Evolutionary conservation across 176 grass and related monocot species (phyloP).

Genomic region (Phragmites australis): DNA sequence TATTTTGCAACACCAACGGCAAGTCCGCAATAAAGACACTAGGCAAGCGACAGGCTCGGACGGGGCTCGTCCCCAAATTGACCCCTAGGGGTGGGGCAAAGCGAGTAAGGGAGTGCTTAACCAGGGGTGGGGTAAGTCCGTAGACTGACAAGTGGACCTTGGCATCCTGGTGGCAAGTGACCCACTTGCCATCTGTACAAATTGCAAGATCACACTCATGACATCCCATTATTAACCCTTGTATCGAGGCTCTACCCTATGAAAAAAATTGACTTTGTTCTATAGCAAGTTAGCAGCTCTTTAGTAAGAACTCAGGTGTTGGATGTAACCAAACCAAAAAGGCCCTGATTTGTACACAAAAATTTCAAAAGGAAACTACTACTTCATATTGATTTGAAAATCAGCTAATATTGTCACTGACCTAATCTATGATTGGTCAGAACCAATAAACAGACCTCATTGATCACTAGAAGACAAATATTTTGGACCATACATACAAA

Average conservation of each 20-base stretch:
- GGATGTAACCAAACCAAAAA: background rate
- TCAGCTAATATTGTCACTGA: background rate
- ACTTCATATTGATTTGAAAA: constrained; percentile 1
- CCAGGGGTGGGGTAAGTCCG: background rate
- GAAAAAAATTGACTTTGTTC: background rate
- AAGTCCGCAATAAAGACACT: no score
- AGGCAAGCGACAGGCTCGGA: no score
- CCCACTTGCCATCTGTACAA: background rate
- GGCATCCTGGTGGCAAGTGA: background rate
- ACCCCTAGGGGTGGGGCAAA: no score
- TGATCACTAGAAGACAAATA: background rate
- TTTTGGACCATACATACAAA: background rate
- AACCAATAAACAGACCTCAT: background rate
- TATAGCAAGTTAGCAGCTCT: background rate
- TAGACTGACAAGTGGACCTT: background rate
- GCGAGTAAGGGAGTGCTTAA: no score
- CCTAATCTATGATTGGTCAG: background rate
- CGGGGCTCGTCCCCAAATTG: no score
- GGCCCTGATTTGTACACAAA: no score
- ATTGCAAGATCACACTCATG: no score
- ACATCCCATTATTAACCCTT: no score
- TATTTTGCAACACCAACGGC: background rate
- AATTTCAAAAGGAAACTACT: background rate
- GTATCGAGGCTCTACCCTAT: background rate
- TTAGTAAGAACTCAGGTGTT: constrained; percentile 10